Evolutionary conservation across 2,329 filamentous ascomycete genomes (phyloP).

Genomic region (Cladorrhinum sp.): DNA sequence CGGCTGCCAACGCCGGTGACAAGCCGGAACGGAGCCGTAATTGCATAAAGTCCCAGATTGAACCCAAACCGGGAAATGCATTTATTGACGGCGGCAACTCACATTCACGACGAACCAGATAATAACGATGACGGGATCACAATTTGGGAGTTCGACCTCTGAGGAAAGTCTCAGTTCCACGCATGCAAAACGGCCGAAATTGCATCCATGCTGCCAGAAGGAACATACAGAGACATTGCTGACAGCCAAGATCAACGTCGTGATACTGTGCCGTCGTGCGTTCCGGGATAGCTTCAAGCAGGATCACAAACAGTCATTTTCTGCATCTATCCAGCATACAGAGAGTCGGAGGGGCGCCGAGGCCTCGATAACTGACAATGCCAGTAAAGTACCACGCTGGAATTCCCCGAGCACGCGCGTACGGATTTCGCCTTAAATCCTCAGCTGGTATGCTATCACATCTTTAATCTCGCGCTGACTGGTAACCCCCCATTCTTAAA

Average conservation of each 20-base stretch:
- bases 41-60: conserved; percentile 15
- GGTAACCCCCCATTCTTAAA: not conserved
- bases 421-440: conserved; percentile 1
- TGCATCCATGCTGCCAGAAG: not conserved
- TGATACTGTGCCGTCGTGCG: not conserved
- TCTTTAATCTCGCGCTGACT: not conserved
- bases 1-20: conserved; percentile 15
- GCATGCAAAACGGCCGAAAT: conserved; percentile 19
- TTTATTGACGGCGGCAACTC: conserved; percentile 3
- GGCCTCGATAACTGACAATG: not conserved
- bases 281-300: not conserved
- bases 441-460: conserved; percentile 9
- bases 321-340: not conserved
- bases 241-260: not conserved
- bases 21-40: conserved; percentile 16
- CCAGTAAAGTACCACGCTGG: conserved; percentile 5
- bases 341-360: not conserved
- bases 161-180: conserved; percentile 7
- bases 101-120: conserved; percentile 1
- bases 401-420: conserved; percentile 1
- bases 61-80: conserved; percentile 11
- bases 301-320: not conserved
- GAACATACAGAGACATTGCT: conserved; percentile 3
- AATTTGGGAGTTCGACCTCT: conserved; percentile 4
- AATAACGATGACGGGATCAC: conserved; percentile 1